These are phyloP conservation scores for Solanum hybrid DNA, from an alignment of 305 asterid genomes.

Conservation along the genomic window DNA sequence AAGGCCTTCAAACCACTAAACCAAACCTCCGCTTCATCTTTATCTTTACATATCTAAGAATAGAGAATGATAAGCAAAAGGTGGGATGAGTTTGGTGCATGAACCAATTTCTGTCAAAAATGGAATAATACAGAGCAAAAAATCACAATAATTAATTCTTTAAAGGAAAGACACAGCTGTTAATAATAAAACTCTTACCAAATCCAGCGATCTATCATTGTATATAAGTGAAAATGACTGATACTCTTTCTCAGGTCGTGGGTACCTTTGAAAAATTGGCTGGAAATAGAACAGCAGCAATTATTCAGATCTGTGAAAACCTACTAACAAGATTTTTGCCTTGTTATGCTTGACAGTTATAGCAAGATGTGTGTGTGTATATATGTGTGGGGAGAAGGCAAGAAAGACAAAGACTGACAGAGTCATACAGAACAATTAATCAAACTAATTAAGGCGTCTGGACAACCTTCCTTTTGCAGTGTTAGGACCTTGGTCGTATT, in stretches of 20 bases:
- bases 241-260: conserved; percentile 80
- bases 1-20: conserved; percentile 75
- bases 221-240: conserved; percentile 73
- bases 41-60: conserved; percentile 67
- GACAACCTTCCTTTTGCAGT: not conserved
- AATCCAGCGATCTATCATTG: conserved; percentile 71
- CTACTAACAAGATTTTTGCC: not conserved
- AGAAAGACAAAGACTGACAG: not conserved
- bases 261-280: conserved; percentile 77
- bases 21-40: conserved; percentile 91
- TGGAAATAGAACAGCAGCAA: conserved; percentile 20
- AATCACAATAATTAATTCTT: conserved; percentile 3
- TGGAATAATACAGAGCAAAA: conserved; percentile 3
- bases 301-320: not conserved
- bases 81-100: not conserved
- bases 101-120: not conserved
- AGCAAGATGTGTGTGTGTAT: not conserved
- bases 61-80: not conserved
- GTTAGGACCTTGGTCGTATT: not conserved
- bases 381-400: not conserved
- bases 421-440: not conserved
- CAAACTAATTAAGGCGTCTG: not conserved
- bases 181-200: conserved; percentile 35
- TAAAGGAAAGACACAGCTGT: not conserved
- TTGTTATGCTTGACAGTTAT: not conserved